phyloP scores from a whole-genome alignment of 2,329 filamentous ascomycete species.

The Nemania diffusa region DNA sequence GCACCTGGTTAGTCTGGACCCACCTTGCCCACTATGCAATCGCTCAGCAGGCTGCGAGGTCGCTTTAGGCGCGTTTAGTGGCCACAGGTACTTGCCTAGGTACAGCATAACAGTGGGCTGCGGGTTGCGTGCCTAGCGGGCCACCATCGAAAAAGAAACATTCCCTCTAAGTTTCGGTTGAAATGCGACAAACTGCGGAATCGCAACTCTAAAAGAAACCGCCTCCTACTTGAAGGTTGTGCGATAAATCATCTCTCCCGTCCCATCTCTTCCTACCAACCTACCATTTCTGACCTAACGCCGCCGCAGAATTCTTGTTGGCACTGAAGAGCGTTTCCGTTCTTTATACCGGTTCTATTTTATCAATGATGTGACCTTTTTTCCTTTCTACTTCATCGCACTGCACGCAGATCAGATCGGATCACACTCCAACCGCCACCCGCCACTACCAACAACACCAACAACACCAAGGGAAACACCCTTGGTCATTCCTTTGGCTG shows the following conservation, averaged over 20 bases:
- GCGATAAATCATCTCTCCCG: conserved; percentile 1
- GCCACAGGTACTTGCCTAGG: not conserved
- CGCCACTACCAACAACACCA: not conserved
- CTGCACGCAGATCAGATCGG: conserved; percentile 20
- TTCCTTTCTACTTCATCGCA: conserved; percentile 23
- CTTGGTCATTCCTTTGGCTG: conserved; percentile 1
- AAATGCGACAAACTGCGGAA: conserved; percentile 34
- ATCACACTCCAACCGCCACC: conserved; percentile 12
- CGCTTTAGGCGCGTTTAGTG: not conserved
- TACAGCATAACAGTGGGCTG: conserved; percentile 11
- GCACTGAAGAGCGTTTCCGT: conserved; percentile 7
- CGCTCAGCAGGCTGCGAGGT: conserved; percentile 8
- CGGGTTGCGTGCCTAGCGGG: conserved; percentile 7
- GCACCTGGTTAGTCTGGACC: conserved; percentile 19
- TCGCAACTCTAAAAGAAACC: conserved; percentile 22
- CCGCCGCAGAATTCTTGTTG: conserved; percentile 6
- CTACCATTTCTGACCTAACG: not conserved
- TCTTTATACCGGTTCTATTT: conserved; percentile 7
- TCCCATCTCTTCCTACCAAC: not conserved
- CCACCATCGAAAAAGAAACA: conserved; percentile 32
- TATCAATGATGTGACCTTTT: conserved; percentile 44
- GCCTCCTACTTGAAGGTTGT: conserved; percentile 13
- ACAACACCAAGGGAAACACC: not conserved
- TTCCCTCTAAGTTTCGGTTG: conserved; percentile 25
- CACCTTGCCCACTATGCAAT: conserved; percentile 5